Base-by-base conservation (phyloP, 257 asterid species). In the Solanum pennellii region DNA sequence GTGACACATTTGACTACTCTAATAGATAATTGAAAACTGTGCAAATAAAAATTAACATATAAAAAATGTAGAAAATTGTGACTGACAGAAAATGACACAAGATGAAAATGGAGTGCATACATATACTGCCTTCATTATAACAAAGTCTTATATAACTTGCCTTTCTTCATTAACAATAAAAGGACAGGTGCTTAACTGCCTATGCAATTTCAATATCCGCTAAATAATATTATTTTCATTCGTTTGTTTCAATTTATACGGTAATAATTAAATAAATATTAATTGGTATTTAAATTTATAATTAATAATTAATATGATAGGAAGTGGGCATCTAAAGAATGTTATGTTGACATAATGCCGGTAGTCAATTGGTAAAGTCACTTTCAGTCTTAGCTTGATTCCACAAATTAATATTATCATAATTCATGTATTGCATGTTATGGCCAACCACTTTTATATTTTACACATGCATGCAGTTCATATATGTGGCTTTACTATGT, bases 81-180 rank as follows among this genome's bases (percentile, higher is more conserved):
- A 84, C 77, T 45, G 88, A 79, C 77, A 69, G 86, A 84, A n/a
- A 85, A 25, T 21, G 91, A 79, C 82, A 35, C 73, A 20, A 82
- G 90, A 88, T 56, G 60, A 37, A 49, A 86, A 83, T 62, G 75
- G 86, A 3, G 44, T 88, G 83, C 45, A 49, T 37, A 33, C 35
- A 33, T 31, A 31, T 33, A 59, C 60, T 52, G 23, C 9, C 62
- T 52, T 18, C n/a, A 52, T 16, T 18, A 11, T 20, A 15, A 73
- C 47, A 39, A 39, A 27, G 3, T 18, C 85, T 80, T 18, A 49
- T 18, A 47, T 29, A 18, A 82, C 71, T 82, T 82, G 20, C 14
- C 86, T 56, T 85, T 27, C 65, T 88, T 52, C 21, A 72, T 18
- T 60, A 25, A 25, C 60, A 76, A 82, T 45, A 20, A 15, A 12